A percentile compares a stretch with the other conserved stretches of the same genome.
phyloP scores from a whole-genome alignment of 768 basidiomycete species.

The Daedalea quercina region DNA sequence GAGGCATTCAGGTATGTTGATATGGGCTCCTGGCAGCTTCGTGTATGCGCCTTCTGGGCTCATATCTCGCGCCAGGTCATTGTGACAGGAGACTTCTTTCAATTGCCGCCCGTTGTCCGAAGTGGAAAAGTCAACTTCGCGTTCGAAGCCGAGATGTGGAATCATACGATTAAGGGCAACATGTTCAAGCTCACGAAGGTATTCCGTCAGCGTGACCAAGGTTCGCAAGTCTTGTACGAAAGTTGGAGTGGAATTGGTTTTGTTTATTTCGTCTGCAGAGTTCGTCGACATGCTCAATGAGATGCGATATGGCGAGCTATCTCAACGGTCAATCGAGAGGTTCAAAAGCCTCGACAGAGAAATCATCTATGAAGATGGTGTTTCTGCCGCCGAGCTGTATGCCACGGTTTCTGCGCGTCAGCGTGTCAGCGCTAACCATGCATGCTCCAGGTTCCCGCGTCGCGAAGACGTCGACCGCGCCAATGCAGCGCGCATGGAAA shows the following conservation, averaged over 20 bases:
- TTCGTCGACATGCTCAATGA: slow-evolving; percentile 98
- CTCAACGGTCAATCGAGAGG: slow-evolving; percentile 52
- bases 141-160: slow-evolving; percentile 62
- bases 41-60: background rate
- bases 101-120: slow-evolving; percentile 88
- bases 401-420: background rate
- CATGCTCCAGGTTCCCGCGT: slow-evolving; percentile 66
- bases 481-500: slow-evolving; percentile 62
- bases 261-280: slow-evolving; percentile 33
- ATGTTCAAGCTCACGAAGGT: slow-evolving; percentile 94
- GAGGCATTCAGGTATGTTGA: slow-evolving; percentile 77
- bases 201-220: slow-evolving; percentile 89
- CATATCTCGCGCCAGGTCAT: slow-evolving; percentile 46
- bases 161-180: slow-evolving; percentile 60
- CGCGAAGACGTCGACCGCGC: slow-evolving; percentile 89
- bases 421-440: background rate
- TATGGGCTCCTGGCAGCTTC: background rate
- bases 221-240: slow-evolving; percentile 30
- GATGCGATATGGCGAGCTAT: slow-evolving; percentile 86
- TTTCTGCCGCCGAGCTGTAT: slow-evolving; percentile 88
- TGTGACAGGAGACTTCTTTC: slow-evolving; percentile 97
- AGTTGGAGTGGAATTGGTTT: background rate
- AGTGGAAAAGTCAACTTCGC: slow-evolving; percentile 61
- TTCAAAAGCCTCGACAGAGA: slow-evolving; percentile 67
- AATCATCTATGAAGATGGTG: slow-evolving; percentile 72